phyloP scores from a whole-genome alignment of 2,329 filamentous ascomycete genomes.

The Hawksworthiomyces lignivorus region DNA sequence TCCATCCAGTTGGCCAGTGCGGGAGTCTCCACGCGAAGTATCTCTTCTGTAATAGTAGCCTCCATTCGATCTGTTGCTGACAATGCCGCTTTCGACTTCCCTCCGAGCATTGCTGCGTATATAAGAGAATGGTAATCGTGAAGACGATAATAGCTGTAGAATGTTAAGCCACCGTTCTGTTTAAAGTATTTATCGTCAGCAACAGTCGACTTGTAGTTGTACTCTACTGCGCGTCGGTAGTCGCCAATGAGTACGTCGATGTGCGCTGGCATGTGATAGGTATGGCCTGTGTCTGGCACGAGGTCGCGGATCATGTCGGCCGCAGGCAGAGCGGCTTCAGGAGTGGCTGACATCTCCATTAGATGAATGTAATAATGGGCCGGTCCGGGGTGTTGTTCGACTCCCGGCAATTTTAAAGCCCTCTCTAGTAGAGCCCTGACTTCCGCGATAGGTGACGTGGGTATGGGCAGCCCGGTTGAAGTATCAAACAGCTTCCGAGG shows the following conservation, averaged over 20 bases:
- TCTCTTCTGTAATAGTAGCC: slow-evolving; percentile 4
- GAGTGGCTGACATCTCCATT: slow-evolving; percentile 15
- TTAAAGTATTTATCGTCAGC: slow-evolving; percentile 36
- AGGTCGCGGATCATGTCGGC: slow-evolving; percentile 11
- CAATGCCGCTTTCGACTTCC: slow-evolving; percentile 25
- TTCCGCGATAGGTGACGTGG: slow-evolving; percentile 40
- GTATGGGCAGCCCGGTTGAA: slow-evolving; percentile 34
- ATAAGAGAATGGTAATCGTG: slow-evolving; percentile 27
- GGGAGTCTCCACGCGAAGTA: slow-evolving; percentile 19
- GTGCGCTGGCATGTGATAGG: slow-evolving; percentile 12
- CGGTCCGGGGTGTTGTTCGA: slow-evolving; percentile 53
- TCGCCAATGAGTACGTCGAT: slow-evolving; percentile 13
- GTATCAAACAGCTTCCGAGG: slow-evolving; percentile 38
- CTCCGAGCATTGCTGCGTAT: slow-evolving; percentile 36
- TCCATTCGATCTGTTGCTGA: slow-evolving; percentile 5
- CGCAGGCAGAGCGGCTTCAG: slow-evolving; percentile 5
- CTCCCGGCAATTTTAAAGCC: slow-evolving; percentile 37
- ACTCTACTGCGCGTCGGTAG: slow-evolving; percentile 13
- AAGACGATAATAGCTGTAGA: slow-evolving; percentile 38
- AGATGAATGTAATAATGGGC: slow-evolving; percentile 49
- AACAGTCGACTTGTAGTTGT: slow-evolving; percentile 11
- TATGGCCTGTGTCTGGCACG: slow-evolving; percentile 11
- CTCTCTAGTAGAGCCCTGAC: slow-evolving; percentile 50
- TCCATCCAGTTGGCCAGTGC: slow-evolving; percentile 52
- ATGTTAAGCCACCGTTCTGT: slow-evolving; percentile 51